Evolutionary conservation across 2,329 filamentous ascomycete genomes (phyloP).

Genomic region (Zymoseptoria tritici): DNA sequence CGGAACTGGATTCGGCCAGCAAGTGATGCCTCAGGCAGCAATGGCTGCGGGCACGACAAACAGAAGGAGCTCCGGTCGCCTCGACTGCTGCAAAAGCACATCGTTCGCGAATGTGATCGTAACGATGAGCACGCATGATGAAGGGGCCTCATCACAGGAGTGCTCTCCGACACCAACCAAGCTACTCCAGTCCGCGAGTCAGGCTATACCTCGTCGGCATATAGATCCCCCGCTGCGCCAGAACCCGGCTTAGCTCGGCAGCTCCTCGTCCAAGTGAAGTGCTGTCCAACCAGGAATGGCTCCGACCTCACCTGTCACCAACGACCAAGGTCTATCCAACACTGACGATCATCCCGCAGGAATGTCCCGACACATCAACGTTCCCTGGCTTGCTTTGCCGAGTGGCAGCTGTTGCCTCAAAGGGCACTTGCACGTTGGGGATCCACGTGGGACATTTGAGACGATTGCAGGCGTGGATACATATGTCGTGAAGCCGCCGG

Average conservation of each 20-base stretch:
- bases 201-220: neutral
- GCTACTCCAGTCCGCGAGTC: neutral
- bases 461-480: constrained; percentile 17
- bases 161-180: neutral
- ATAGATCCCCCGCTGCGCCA: neutral
- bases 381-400: constrained; percentile 7
- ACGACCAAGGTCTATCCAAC: neutral
- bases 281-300: neutral
- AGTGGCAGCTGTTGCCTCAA: constrained; percentile 17
- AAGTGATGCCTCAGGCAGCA: too few relatives aligned
- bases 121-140: too few relatives aligned
- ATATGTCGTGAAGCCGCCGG: constrained; percentile 12
- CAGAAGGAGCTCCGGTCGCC: too few relatives aligned
- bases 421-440: constrained; percentile 17
- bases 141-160: too few relatives aligned
- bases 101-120: too few relatives aligned
- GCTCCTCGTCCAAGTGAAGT: neutral
- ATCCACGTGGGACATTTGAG: constrained; percentile 13
- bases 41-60: too few relatives aligned
- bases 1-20: too few relatives aligned
- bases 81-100: too few relatives aligned
- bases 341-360: neutral
- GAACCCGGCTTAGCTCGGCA: neutral
- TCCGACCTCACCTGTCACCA: neutral
- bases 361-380: neutral